Conservation (phyloP, 2,329 filamentous ascomycete genomes). For the Monosporascus sp. region DNA sequence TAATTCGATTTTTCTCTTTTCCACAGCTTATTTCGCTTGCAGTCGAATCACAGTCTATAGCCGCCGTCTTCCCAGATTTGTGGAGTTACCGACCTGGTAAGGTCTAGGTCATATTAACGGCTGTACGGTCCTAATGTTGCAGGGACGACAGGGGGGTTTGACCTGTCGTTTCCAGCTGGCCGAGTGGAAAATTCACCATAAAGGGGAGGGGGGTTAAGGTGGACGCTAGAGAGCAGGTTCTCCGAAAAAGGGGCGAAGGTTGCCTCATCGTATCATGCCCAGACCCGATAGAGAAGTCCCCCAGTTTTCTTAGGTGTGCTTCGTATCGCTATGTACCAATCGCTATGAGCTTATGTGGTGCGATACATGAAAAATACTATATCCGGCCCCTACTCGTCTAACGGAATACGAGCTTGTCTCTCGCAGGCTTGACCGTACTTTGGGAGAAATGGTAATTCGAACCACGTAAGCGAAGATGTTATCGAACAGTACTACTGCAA, state of each 20-base stretch:
- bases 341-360: too few species aligned
- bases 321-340: background rate
- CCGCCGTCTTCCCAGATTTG: background rate
- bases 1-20: conserved; percentile 3
- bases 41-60: conserved; percentile 4
- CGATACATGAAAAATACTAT: background rate
- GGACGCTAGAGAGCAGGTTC: background rate
- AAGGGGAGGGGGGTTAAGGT: background rate
- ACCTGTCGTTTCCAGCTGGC: background rate
- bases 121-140: background rate
- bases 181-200: background rate
- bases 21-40: conserved; percentile 1
- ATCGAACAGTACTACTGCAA: conserved; percentile 1
- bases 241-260: background rate
- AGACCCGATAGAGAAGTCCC: background rate
- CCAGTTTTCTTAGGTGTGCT: background rate
- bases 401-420: background rate
- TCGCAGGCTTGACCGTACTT: background rate
- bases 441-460: background rate
- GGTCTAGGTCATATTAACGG: background rate
- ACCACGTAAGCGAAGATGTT: background rate
- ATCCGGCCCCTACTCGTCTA: background rate
- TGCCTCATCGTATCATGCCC: background rate
- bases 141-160: too few species aligned
- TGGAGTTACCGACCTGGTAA: background rate